These are phyloP conservation scores for Marasmius oreades DNA, from an alignment of 1,284 basidiomycete genomes.

Conservation along the genomic window DNA sequence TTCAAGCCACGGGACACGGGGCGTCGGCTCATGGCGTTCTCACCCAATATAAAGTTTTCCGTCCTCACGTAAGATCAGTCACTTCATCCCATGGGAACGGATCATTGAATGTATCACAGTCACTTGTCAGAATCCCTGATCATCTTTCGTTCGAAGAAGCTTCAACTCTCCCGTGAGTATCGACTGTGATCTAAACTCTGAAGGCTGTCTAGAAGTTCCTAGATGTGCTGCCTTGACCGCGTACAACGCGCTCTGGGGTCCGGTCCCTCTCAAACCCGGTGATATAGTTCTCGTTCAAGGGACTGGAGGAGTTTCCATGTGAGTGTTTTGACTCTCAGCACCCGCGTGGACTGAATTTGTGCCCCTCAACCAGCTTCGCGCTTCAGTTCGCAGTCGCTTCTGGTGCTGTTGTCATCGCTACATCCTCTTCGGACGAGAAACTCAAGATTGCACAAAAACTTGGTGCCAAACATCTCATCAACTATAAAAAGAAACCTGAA, in stretches of 20 bases:
- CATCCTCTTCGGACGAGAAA: slow-evolving; percentile 49
- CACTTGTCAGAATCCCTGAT: slow-evolving; percentile 38
- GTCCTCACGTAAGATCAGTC: slow-evolving; percentile 25
- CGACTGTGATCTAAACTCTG: background rate
- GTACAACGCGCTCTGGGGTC: slow-evolving; percentile 39
- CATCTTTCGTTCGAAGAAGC: slow-evolving; percentile 45
- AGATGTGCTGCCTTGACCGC: slow-evolving; percentile 45
- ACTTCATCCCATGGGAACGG: background rate
- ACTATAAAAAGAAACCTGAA: slow-evolving; percentile 41
- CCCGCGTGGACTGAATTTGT: background rate
- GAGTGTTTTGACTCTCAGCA: slow-evolving; percentile 5
- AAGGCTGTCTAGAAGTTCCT: background rate
- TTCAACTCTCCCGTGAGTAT: slow-evolving; percentile 33
- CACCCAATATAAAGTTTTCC: slow-evolving; percentile 39
- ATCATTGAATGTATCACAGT: slow-evolving; percentile 14
- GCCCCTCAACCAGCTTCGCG: slow-evolving; percentile 26
- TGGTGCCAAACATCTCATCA: slow-evolving; percentile 40
- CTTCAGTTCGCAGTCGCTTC: slow-evolving; percentile 42
- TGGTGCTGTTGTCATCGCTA: slow-evolving; percentile 46
- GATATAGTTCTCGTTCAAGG: slow-evolving; percentile 41
- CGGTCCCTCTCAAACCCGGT: slow-evolving; percentile 33
- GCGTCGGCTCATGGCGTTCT: slow-evolving; percentile 42
- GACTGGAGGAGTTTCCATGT: slow-evolving; percentile 47
- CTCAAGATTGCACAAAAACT: slow-evolving; percentile 33
- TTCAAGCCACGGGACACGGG: slow-evolving; percentile 32